Conservation (phyloP, 2,329 filamentous ascomycete species). For the Metarhizium sp. region DNA sequence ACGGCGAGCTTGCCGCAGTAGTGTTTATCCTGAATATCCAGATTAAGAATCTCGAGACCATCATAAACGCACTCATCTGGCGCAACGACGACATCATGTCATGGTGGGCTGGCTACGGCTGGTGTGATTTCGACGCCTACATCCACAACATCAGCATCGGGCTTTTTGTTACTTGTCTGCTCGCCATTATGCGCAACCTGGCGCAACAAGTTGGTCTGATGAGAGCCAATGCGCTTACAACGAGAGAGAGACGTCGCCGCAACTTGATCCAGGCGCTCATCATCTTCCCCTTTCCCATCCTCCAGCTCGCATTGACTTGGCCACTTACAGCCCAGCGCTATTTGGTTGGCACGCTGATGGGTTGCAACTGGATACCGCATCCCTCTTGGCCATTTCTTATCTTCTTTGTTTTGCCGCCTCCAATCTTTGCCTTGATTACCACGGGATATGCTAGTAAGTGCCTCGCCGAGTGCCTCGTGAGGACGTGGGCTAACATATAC, state of each 20-base stretch:
- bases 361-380: constrained; percentile 36
- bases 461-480: neutral
- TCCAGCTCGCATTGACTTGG: constrained; percentile 39
- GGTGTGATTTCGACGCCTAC: constrained; percentile 44
- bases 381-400: constrained; percentile 37
- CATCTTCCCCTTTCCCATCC: constrained; percentile 43
- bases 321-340: constrained; percentile 39
- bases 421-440: constrained; percentile 32
- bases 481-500: too few species aligned
- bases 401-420: constrained; percentile 37
- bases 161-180: constrained; percentile 39
- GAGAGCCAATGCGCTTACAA: constrained; percentile 29
- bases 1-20: constrained; percentile 44
- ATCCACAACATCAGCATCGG: constrained; percentile 36
- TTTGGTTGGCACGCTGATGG: constrained; percentile 37
- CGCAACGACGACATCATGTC: constrained; percentile 35
- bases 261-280: constrained; percentile 40
- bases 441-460: constrained; percentile 39
- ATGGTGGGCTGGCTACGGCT: constrained; percentile 44
- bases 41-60: constrained; percentile 36
- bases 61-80: constrained; percentile 45
- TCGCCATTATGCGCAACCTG: constrained; percentile 46
- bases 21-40: constrained; percentile 37
- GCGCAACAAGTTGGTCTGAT: constrained; percentile 38
- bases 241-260: constrained; percentile 30